phyloP scores from a whole-genome alignment of 495 filamentous ascomycete species.

The Trichodelitschia bisporula region DNA sequence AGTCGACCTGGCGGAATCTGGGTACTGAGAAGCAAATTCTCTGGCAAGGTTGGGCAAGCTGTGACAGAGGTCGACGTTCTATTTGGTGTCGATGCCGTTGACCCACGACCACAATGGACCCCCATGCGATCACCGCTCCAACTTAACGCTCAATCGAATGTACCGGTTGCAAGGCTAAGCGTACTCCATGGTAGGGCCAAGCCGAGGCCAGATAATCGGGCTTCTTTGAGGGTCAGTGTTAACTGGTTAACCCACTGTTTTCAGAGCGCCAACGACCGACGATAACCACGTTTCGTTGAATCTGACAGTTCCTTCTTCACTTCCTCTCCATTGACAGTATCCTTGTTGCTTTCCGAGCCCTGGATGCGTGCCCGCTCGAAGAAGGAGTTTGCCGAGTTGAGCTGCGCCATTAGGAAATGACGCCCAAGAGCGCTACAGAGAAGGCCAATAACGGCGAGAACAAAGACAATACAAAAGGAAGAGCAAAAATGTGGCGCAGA shows the following conservation, averaged over 20 bases:
- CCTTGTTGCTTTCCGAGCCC: background rate
- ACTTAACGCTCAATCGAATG: too few species aligned
- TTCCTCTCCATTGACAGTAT: constrained; percentile 1
- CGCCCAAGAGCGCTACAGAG: background rate
- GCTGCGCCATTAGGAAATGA: constrained; percentile 1
- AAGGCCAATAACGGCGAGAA: background rate
- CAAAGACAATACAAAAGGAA: background rate
- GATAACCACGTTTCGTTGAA: constrained; percentile 1
- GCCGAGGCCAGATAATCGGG: too few species aligned
- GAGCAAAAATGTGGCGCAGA: background rate
- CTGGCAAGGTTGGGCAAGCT: too few species aligned
- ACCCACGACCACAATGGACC: too few species aligned
- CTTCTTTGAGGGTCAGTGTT: too few species aligned
- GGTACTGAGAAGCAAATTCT: too few species aligned
- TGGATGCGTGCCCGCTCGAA: background rate
- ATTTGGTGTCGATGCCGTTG: too few species aligned
- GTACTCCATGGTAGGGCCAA: too few species aligned
- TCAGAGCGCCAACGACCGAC: constrained; percentile 1
- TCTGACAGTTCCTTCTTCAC: constrained; percentile 1
- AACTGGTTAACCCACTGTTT: background rate
- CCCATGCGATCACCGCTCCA: too few species aligned
- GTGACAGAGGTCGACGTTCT: too few species aligned
- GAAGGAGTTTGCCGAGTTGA: background rate
- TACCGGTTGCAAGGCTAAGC: too few species aligned
- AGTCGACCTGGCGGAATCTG: too few species aligned